Evolutionary conservation across 2,329 filamentous ascomycete genomes (phyloP), one percentile per base, ranked within the genome.

Genomic region (Trichocomaceae sp.): DNA sequence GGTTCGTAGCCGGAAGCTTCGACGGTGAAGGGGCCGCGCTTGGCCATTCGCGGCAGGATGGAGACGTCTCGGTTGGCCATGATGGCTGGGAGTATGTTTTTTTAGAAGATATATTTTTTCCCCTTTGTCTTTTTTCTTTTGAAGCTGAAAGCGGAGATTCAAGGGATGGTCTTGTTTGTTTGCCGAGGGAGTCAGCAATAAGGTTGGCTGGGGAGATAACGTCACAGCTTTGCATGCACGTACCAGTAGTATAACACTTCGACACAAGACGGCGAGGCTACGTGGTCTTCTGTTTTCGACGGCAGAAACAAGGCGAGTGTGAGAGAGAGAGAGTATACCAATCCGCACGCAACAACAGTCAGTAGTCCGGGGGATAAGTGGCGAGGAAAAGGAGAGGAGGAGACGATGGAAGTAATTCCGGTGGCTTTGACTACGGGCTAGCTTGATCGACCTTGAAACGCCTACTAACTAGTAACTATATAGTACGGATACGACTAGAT

Each of bases 11-110:
- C 87, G 15, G 86, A 76, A 10, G 80, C 83, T 64, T 93, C 87
- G 65, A 90, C 76, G 55, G 86, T 85, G 76, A 85, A 92, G 13
- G 89, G 88, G 33, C 84, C 81, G 70, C 84, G 83, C 72, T 86
- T 84, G 64, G 81, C 76, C 72, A 81, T 81, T 64, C 77, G 72
- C 58, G 75, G 73, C 57, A 73, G 65, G 54, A 75, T 57, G 33
- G 62, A 54, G 41, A 68, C 61, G 58, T 31, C 26, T 39, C 37
- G 51, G 51, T 29, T 26, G 23, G 55, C 22, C 55, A 57, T 57
- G 37, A 26, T 19, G 17, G 13, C 8, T 47, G 19, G 39, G 19
- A 9, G 17, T 35, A 5, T 15, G 9, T 3, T 2, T 15, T 4
- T 35, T 10, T 29, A 8, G 26, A 29, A 29, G 5, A n/a, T n/a